Percentiles rank a stretch among this genome's conserved stretches.
These are phyloP conservation scores for Talaromyces liani DNA, from an alignment of 495 filamentous ascomycete species.

Conservation along the genomic window DNA sequence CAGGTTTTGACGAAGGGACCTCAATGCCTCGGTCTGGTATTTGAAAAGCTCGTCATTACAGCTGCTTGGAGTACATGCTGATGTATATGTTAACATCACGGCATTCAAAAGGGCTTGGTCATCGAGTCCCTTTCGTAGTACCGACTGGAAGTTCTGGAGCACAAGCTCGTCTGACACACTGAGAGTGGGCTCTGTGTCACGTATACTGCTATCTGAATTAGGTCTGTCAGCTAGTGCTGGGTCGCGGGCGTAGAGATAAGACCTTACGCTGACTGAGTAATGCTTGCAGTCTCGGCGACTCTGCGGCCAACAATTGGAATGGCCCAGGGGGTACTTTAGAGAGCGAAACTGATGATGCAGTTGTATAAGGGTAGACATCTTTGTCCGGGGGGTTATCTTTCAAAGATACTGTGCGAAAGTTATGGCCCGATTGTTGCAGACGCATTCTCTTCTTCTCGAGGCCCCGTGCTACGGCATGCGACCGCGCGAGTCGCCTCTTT, in stretches of 20 bases:
- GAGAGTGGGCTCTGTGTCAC: slow-evolving; percentile 24
- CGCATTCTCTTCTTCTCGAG: slow-evolving; percentile 26
- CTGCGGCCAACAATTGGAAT: slow-evolving; percentile 23
- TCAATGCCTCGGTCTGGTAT: slow-evolving; percentile 24
- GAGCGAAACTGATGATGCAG: background rate
- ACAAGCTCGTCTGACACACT: slow-evolving; percentile 27
- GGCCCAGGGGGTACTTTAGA: slow-evolving; percentile 13
- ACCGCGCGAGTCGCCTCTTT: slow-evolving; percentile 21
- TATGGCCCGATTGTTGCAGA: slow-evolving; percentile 19
- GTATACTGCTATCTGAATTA: slow-evolving; percentile 11
- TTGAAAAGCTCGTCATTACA: slow-evolving; percentile 21
- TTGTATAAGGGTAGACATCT: background rate
- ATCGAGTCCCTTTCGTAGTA: slow-evolving; percentile 21
- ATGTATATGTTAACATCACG: slow-evolving; percentile 27
- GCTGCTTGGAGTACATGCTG: slow-evolving; percentile 14
- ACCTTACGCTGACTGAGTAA: slow-evolving; percentile 23
- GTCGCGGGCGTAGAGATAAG: background rate
- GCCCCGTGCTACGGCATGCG: slow-evolving; percentile 25
- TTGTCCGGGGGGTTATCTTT: background rate
- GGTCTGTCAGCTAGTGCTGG: background rate
- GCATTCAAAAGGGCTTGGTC: slow-evolving; percentile 30
- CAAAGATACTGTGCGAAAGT: slow-evolving; percentile 17
- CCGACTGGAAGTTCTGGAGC: slow-evolving; percentile 24
- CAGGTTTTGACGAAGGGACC: slow-evolving; percentile 25
- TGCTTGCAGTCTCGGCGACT: slow-evolving; percentile 22